A percentile compares a stretch with the other conserved stretches of the same genome.
These are phyloP conservation scores for Aspergillus amoenus DNA, from an alignment of 2,329 filamentous ascomycete genomes.

Conservation along the genomic window DNA sequence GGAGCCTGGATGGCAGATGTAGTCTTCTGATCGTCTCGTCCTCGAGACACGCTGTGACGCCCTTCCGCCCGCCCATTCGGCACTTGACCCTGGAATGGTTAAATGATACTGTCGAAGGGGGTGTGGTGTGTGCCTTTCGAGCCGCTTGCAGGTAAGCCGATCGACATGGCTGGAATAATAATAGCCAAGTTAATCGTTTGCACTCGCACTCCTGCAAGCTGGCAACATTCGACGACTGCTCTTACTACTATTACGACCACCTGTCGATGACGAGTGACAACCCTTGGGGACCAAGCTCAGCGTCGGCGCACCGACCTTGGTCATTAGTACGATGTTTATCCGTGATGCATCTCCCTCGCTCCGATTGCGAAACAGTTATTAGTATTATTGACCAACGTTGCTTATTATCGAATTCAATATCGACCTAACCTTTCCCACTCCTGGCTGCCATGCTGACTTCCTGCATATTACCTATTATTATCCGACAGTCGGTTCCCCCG, in stretches of 20 bases:
- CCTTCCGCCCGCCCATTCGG: conserved; percentile 3
- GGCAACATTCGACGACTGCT: not conserved
- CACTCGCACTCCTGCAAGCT: not conserved
- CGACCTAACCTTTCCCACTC: not conserved
- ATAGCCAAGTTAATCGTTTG: not conserved
- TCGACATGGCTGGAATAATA: conserved; percentile 5
- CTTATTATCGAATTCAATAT: not conserved
- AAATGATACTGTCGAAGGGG: not conserved
- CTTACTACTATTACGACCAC: not conserved
- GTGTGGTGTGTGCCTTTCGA: not conserved
- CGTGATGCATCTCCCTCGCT: not conserved
- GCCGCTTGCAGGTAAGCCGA: conserved; percentile 9
- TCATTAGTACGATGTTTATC: not conserved
- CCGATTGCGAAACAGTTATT: not conserved
- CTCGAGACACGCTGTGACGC: not conserved
- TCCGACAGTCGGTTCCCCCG: not conserved
- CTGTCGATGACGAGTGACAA: not conserved
- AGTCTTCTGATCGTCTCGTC: conserved; percentile 7
- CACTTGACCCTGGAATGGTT: conserved; percentile 3
- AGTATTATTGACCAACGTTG: not conserved
- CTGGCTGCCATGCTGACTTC: not conserved
- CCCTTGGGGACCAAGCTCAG: not conserved
- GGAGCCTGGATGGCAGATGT: conserved; percentile 1
- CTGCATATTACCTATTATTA: not conserved
- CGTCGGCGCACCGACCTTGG: not conserved